Base-by-base conservation (phyloP, 257 asterid genomes). In the Thymus quinquecostatus region DNA sequence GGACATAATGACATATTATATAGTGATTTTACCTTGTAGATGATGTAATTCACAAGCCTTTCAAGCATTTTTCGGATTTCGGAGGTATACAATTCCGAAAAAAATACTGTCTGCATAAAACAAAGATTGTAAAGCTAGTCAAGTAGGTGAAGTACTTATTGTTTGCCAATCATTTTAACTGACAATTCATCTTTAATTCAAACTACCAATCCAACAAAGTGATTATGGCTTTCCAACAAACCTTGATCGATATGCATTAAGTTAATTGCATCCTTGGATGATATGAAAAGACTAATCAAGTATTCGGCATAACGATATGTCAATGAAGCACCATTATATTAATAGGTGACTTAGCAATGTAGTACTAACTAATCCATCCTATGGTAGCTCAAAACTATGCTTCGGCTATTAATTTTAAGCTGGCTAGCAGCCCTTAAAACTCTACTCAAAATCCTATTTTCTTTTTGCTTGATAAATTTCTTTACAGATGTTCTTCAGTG, bases 51-150 rank as follows among this genome's bases (percentile, higher is more conserved):
- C 74, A 87, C 69, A 34, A 92, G 97, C 70, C 96, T 88, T 69
- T 92, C 98, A 69, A 84, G 89, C 85, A 86, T 76, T 86, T 92
- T 92, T 29, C 89, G 89, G 68, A 81, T 80, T 81, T 92, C 98
- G 40, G 96, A 84, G n/a, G 96, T 73, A 75, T 88, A 82, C 86
- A 92, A 77, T 83, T 88, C 93, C 48, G 96, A 86, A 78, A 92
- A 92, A 82, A 92, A 90, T 82, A 92, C 51, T 69, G 88, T 90
- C 98, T 92, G 95, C 88, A 82, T 60, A 73, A 57, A 68, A 80
- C 36, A 30, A 76, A 10, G 11, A 72, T 47, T 63, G 68, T 21
- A 47, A 80, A 63, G 32, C 32, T 56, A 43, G 72, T 60, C 71
- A 77, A 64, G 66, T 21, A 68, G 60, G 62, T 54, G 49, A 27